Conservation (phyloP, 148 eudicot species). For the Fagopyrum homotropicum region DNA sequence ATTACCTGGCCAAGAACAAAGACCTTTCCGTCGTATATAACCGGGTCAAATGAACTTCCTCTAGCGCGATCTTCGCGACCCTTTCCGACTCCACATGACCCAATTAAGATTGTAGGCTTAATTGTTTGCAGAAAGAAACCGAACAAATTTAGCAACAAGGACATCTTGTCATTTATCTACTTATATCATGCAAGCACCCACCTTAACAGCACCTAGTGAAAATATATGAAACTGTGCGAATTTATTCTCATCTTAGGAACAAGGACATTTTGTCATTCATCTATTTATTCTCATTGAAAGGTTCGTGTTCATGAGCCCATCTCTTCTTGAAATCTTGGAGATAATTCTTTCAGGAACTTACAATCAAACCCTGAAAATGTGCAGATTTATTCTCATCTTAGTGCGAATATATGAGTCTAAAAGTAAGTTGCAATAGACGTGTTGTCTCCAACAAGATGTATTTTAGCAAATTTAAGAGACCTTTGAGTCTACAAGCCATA, state of each 20-base stretch:
- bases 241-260: no score
- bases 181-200: conserved; percentile 12
- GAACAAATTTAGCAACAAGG: background rate
- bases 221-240: conserved; percentile 12
- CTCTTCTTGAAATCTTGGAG: conserved; percentile 91
- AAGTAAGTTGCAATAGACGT: background rate
- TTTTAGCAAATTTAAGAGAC: conserved; percentile 17
- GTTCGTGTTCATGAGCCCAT: conserved; percentile 96
- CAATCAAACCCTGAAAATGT: conserved; percentile 71
- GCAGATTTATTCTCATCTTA: background rate
- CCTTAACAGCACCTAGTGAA: conserved; percentile 66
- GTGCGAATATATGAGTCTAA: background rate
- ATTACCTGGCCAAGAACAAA: conserved; percentile 81
- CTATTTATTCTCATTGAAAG: conserved; percentile 20
- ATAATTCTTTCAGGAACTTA: conserved; percentile 68
- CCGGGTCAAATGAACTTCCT: conserved; percentile 89
- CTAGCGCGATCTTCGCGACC: conserved; percentile 84
- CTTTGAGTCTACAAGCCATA: conserved; percentile 97
- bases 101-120: conserved; percentile 76
- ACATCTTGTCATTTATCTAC: background rate
- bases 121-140: conserved; percentile 38
- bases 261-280: no score
- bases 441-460: no score
- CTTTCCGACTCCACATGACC: conserved; percentile 95
- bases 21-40: conserved; percentile 59